Base-by-base conservation (phyloP, 192 early-diverging fungal genomes). In the Coemansia sp. region DNA sequence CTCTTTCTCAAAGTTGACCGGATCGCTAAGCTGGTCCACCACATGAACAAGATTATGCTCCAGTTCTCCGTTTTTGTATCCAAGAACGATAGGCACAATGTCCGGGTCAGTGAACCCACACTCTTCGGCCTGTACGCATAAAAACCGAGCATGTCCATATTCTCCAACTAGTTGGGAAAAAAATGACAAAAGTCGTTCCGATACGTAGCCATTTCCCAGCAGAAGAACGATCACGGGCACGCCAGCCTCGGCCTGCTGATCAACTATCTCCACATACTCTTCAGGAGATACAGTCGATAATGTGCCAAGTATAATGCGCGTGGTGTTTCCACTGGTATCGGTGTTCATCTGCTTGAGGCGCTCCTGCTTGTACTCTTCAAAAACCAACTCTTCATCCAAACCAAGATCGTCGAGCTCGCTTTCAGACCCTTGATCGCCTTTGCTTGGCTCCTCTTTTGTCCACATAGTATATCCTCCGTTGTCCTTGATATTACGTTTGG, bases 261-360 rank as follows among this genome's bases (percentile, higher is more conserved):
- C 77, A 45, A 80, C 77, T 35, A 71, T 68, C 12, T 80, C 72
- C 31, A 68, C 77, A 34, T 74, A 80, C 46, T 80, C 72, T 2
- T 67, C 68, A 23, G 77, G 72, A 6, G 62, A 58, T n/a, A 59
- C 72, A 40, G 59, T 63, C 3, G 39, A 42, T 45, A 80, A 48
- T 21, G 40, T 26, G 31, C 68, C 63, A 15, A 74, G 39, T 3
- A 63, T 63, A 4, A 21, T 42, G 33, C 58, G 33, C 20, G 64
- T 64, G 8, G 68, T 1, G 18, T 7, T 20, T 57, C 55, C 31
- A 9, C 18, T n/a, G n/a, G 18, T 9, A 6, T 53, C 61, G 12
- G 21, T 55, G 28, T 28, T 25, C 23, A 70, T 20, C 21, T 73
- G 55, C 9, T 16, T 57, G 15, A 73, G 51, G 29, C 76, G 71